phyloP scores from a whole-genome alignment of 805 yeast species.

The Yarrowia phangngaensis region DNA sequence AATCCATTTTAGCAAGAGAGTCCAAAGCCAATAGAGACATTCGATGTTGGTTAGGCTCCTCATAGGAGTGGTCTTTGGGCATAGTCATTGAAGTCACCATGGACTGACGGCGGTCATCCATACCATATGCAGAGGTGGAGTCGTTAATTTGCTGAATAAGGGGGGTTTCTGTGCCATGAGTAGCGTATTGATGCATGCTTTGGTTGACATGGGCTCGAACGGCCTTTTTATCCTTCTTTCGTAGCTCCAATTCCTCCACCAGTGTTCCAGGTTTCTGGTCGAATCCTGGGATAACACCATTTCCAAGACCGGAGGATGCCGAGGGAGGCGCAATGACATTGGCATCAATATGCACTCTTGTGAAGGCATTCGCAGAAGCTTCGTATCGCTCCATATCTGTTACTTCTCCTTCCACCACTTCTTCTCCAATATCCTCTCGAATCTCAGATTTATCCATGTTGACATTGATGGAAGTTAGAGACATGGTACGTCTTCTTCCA shows the following conservation, averaged over 20 bases:
- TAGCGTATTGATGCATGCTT: conserved; percentile 13
- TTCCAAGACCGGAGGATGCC: conserved; percentile 2
- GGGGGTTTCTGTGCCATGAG: conserved; percentile 11
- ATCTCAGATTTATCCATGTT: conserved; percentile 9
- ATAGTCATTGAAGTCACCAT: conserved; percentile 3
- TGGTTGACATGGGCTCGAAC: conserved; percentile 12
- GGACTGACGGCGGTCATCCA: not conserved
- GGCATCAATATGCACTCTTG: conserved; percentile 5
- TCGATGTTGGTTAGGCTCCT: conserved; percentile 5
- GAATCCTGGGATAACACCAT: conserved; percentile 19
- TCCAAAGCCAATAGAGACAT: conserved; percentile 13
- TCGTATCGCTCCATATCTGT: conserved; percentile 13
- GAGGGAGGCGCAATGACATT: conserved; percentile 9
- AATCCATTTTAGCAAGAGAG: conserved; percentile 15
- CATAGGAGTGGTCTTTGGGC: conserved; percentile 10
- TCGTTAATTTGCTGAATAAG: conserved; percentile 15
- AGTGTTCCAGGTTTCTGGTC: conserved; percentile 36
- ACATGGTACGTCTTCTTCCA: conserved; percentile 15
- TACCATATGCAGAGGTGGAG: not conserved
- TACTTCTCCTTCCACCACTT: not conserved
- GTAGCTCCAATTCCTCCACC: conserved; percentile 41
- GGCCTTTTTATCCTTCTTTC: conserved; percentile 37
- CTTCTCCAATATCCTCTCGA: conserved; percentile 6
- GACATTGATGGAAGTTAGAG: conserved; percentile 21
- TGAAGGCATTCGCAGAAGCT: conserved; percentile 10